Evolutionary conservation across 768 basidiomycete species (phyloP).

Genomic region (Rhodotorula paludigena): DNA sequence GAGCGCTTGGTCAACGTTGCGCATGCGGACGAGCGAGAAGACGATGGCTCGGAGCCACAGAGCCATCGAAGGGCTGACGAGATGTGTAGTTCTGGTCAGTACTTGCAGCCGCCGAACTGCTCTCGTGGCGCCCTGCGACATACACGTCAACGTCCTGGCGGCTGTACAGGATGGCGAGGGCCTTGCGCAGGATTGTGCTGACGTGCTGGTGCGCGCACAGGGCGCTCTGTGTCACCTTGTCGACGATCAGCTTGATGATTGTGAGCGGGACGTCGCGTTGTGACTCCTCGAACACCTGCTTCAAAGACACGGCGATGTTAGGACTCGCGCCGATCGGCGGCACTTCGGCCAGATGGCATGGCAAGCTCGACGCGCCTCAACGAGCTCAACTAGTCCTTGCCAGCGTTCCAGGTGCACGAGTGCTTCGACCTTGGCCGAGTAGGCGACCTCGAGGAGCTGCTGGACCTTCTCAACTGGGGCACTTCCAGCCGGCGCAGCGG

Average conservation of each 20-base stretch:
- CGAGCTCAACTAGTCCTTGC: not conserved
- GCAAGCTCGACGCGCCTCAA: not conserved
- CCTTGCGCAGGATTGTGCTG: constrained; percentile 2
- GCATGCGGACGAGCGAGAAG: not conserved
- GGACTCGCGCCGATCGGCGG: too few species aligned
- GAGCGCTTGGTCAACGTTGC: constrained; percentile 1
- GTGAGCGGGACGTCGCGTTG: not conserved
- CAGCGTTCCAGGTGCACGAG: not conserved
- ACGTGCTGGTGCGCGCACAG: not conserved
- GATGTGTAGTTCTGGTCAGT: not conserved
- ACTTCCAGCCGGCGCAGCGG: not conserved
- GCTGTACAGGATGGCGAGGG: constrained; percentile 5
- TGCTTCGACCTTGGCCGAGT: not conserved
- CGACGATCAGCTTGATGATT: constrained; percentile 7
- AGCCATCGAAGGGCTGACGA: not conserved
- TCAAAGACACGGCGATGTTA: too few species aligned
- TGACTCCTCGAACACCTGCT: not conserved
- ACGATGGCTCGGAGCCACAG: constrained; percentile 13
- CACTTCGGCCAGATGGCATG: too few species aligned
- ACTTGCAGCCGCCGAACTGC: not conserved
- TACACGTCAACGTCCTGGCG: constrained; percentile 8
- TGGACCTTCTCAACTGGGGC: not conserved
- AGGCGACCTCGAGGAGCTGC: not conserved
- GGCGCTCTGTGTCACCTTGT: not conserved
- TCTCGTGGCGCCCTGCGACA: not conserved